Evolutionary conservation across 108 stramenopile genomes (phyloP), one percentile per base, ranked within the genome.

Genomic region (Epithemia pelagica): DNA sequence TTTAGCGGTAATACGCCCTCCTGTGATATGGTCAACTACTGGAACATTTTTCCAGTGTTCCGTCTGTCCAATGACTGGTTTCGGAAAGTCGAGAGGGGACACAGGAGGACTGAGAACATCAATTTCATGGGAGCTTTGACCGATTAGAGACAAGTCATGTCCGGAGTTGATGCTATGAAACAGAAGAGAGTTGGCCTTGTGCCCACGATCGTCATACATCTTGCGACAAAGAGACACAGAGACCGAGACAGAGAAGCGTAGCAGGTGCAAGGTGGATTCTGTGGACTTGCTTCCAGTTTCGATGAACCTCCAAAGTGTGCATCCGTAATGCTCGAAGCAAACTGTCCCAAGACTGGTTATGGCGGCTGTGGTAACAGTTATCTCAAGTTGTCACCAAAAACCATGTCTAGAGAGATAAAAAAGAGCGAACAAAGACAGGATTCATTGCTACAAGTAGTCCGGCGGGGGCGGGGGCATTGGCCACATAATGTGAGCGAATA

Each of bases 1-100:
- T 59, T 82, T 67, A 25, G 79, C 66, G 10, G 37, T 27, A 32
- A 70, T 67, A 29, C 73, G 37, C 23, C 54, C 68, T 27, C 82
- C 86, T 19, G 85, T 80, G 20, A 56, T 33, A 58, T 86, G 85
- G 59, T 90, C 69, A 25, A 71, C 66, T 22, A 75, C 88, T 33
- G 71, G 62, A 2, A 85, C 68, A 54, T 81, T 78, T 27, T 71
- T 64, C 23, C 63, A 64, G 18, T 70, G 54, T 31, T 82, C 15
- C 10, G 37, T 80, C 46, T 81, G 70, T 32, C 33, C 62, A 23
- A 90, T 85, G 27, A 61, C 54, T 3, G 88, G 88, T 7, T 82
- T 67, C 53, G 88, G 88, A 32, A 90, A 90, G 53, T 87, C 86
- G 0, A 90, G 71, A 27, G 88, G 88, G 46, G 83, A 73, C 1